Evolutionary conservation across 2,329 filamentous ascomycete species (phyloP), one percentile per base, ranked within the genome.

Genomic region (Cytospora chrysosperma): DNA sequence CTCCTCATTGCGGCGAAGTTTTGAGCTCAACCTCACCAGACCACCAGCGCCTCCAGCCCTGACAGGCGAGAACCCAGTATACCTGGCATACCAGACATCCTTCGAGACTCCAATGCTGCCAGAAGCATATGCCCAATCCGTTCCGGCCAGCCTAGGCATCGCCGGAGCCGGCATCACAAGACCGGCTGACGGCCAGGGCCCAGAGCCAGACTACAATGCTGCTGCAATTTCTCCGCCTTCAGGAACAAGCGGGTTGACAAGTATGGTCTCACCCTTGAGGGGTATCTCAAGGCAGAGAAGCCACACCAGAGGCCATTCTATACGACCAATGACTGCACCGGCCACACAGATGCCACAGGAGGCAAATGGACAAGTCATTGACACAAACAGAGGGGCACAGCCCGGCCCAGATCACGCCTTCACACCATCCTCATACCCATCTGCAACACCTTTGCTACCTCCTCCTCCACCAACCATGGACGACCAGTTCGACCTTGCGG

Each of bases 141-240:
- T 70, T 19, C 70, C 73, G 24, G 72, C 73, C 12, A 72, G 74
- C 12, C 66, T 78, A 12, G 77, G 77, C 53, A 30, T 49, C 15
- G 27, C 47, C 15, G 19, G 55, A 9, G 26, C 50, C n/a, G 61
- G 37, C 8, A 27, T 51, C 7, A 69, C 70, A n/a, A 71, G 71
- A 51, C 77, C 80, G 68, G 79, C 83, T 64, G 76, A 81, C 66
- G 81, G 82, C 65, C 77, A 79, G 2, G 81, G 82, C 66, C 81
- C 81, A 0, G 80, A 83, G 67, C 82, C 82, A 72, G 74, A 75
- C 65, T 77, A 75, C 32, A 75, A 73, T 17, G 66, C 68, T 5
- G 65, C 68, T 0, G 51, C 19, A 6, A 74, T 75, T 10, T 67
- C 70, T 10, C 66, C 69, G 13, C 65, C 57, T 21, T 68, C 19